Base-by-base conservation (phyloP, 192 early-diverging fungal species). In the Backusella parvicylindrica region DNA sequence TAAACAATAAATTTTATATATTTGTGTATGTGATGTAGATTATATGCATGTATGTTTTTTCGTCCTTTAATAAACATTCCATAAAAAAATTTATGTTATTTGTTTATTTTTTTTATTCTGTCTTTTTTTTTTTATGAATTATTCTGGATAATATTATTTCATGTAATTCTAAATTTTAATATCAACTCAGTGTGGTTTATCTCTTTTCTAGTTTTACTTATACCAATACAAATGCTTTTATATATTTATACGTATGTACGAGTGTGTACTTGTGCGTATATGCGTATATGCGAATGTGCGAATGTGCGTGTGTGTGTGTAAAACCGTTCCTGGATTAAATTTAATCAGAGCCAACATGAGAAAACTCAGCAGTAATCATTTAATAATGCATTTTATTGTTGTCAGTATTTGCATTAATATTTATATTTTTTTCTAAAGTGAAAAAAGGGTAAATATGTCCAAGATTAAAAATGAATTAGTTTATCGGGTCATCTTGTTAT, bases 11-110 rank as follows among this genome's bases (percentile, higher is more conserved):
- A 21, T 21, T 9, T 21, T 13, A 9, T n/a, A 47, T 60, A 60
- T 28, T 60, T 60, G 53, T 12, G 21, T 60, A 56, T 28, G 23
- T 26, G 23, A 12, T 1, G 11, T 28, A 26, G 53, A 26, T 1
- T 12, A 9, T 56, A 3, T 11, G 2, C 21, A 21, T 23, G 21
- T 26, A 23, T 56, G 50, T 28, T 60, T 60, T 60, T 60, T 4
- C 23, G 2, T 60, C 53, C 53, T 60, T 60, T 60, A 60, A 60
- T 60, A 60, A 60, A 60, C 53, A 60, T 60, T 60, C 53, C 53
- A 60, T 60, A 28, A 60, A 28, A 60, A 28, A 60, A 28, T 28
- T 60, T 60, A 23, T 60, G n/a, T 56, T 60, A 28, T 60, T 60
- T 60, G 26, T 60, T 28, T 60, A 60, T 60, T 60, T 26, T 60